Evolutionary conservation across 257 asterid species (phyloP).

Genomic region (Rubia yunnanensis): DNA sequence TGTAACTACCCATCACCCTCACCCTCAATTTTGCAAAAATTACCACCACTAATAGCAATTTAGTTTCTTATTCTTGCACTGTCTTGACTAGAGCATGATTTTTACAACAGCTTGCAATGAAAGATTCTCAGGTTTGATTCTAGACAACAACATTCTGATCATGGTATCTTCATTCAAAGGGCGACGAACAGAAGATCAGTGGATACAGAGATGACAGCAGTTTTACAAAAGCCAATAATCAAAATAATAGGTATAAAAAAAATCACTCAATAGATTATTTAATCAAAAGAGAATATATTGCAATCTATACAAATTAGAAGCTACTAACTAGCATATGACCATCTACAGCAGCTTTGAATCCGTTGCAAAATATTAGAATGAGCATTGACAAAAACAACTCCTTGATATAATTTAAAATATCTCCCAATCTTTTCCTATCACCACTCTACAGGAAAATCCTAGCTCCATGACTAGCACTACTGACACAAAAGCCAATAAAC

Average conservation of each 20-base stretch:
- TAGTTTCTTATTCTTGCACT: not conserved
- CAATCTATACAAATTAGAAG: not conserved
- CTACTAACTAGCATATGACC: not conserved
- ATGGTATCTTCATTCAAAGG: not conserved
- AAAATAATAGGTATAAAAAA: not conserved
- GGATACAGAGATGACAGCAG: not conserved
- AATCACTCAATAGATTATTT: not conserved
- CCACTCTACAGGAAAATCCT: not conserved
- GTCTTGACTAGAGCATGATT: not conserved
- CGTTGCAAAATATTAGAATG: not conserved
- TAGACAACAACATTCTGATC: not conserved
- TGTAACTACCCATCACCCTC: not conserved
- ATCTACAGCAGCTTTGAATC: not conserved
- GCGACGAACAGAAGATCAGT: not conserved
- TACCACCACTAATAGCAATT: not conserved
- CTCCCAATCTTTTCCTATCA: not conserved
- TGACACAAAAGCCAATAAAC: not conserved
- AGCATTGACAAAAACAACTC: not conserved
- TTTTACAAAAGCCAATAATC: not conserved
- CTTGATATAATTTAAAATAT: not conserved
- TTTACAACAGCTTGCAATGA: too few relatives aligned
- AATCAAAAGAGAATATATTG: not conserved
- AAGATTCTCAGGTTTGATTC: too few relatives aligned
- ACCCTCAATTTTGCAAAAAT: not conserved
- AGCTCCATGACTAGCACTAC: not conserved